phyloP scores from a whole-genome alignment of 2,329 filamentous ascomycete species.

The Plectosphaerella plurivora region DNA sequence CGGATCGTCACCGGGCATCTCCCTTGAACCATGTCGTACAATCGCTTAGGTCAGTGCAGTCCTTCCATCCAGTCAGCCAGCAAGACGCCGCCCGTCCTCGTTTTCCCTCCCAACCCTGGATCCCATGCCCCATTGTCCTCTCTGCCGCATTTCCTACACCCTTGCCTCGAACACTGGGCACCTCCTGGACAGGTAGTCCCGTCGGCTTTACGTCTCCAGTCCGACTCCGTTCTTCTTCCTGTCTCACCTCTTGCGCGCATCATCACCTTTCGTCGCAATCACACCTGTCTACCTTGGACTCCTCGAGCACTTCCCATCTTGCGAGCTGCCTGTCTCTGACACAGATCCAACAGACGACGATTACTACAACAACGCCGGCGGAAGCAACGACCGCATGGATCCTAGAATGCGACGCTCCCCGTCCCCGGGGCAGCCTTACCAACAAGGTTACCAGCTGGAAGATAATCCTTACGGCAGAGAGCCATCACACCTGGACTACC shows the following conservation, averaged over 20 bases:
- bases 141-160: not conserved
- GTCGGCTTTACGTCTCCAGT: not conserved
- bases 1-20: constrained; percentile 5
- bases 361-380: constrained; percentile 41
- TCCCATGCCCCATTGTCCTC: constrained; percentile 4
- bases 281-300: constrained; percentile 1
- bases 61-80: constrained; percentile 14
- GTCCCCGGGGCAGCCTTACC: constrained; percentile 70
- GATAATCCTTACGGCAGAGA: constrained; percentile 64
- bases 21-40: constrained; percentile 60
- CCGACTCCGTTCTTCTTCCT: constrained; percentile 2
- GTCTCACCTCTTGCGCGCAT: constrained; percentile 4
- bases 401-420: constrained; percentile 58
- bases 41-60: constrained; percentile 61
- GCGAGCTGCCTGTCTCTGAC: constrained; percentile 16
- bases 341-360: constrained; percentile 44
- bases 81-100: constrained; percentile 10
- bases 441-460: constrained; percentile 76
- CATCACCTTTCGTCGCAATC: constrained; percentile 1
- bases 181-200: too few species aligned
- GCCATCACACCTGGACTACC: constrained; percentile 57
- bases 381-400: constrained; percentile 45
- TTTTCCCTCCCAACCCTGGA: constrained; percentile 5
- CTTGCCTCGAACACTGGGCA: too few species aligned
- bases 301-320: not conserved